phyloP scores from a whole-genome alignment of 331 rosid genomes.

The Quercus tomentella region DNA sequence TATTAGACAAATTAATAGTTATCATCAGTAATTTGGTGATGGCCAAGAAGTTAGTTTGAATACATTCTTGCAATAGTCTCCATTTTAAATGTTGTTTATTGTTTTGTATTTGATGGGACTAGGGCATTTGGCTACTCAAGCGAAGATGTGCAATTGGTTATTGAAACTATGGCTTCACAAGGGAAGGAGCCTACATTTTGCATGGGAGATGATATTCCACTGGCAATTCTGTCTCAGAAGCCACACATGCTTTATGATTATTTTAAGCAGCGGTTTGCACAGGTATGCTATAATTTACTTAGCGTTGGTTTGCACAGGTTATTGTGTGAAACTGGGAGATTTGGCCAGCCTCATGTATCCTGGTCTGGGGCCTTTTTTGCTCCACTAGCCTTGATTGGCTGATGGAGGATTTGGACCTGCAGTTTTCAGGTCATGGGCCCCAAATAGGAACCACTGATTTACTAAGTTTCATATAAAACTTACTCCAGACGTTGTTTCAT shows the following conservation, averaged over 20 bases:
- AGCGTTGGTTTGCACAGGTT: not conserved
- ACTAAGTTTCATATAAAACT: not conserved
- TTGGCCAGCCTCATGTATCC: not conserved
- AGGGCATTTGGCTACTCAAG: conserved; percentile 99
- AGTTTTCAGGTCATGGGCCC: too few relatives aligned
- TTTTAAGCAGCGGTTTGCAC: conserved; percentile 97
- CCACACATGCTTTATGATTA: conserved; percentile 96
- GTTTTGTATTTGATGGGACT: conserved; percentile 20
- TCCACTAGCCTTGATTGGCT: too few relatives aligned
- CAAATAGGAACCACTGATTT: too few relatives aligned
- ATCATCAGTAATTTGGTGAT: conserved; percentile 11
- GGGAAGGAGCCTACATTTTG: conserved; percentile 99
- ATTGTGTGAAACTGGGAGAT: not conserved
- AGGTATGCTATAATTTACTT: conserved; percentile 46
- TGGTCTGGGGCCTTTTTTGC: not conserved
- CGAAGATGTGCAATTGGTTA: conserved; percentile 98
- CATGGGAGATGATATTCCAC: conserved; percentile 96
- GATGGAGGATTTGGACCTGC: too few relatives aligned
- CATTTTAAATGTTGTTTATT: conserved; percentile 12
- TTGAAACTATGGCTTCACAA: conserved; percentile 94
- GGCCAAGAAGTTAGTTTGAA: conserved; percentile 12
- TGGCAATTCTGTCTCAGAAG: conserved; percentile 90
- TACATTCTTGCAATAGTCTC: not conserved
- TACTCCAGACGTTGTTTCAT: not conserved
- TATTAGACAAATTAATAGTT: not conserved